These are phyloP conservation scores for Nakaseomyces delphensis DNA, from an alignment of 1,139 yeast species.

Conservation along the genomic window DNA sequence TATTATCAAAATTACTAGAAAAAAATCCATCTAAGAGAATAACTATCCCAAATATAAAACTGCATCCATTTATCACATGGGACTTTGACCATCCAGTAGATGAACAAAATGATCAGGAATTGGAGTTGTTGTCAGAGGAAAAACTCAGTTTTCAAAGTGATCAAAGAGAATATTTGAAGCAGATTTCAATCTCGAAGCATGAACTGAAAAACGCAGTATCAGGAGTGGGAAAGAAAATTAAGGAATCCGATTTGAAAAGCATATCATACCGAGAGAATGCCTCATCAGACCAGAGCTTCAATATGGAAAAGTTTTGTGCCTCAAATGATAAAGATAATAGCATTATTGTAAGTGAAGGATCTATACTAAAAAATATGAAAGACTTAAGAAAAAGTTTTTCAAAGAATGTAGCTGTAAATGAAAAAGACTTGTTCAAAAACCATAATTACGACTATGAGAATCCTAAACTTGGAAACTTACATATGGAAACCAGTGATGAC, in stretches of 20 bases:
- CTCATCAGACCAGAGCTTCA: slow-evolving; percentile 4
- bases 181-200: slow-evolving; percentile 53
- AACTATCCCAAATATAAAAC: slow-evolving; percentile 63
- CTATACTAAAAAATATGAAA: slow-evolving; percentile 12
- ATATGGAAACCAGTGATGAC: slow-evolving; percentile 1
- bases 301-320: slow-evolving; percentile 1
- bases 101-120: slow-evolving; percentile 12
- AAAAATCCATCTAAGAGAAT: slow-evolving; percentile 67
- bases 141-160: slow-evolving; percentile 23
- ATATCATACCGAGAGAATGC: slow-evolving; percentile 19
- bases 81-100: slow-evolving; percentile 25
- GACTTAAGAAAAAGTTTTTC: slow-evolving; percentile 6
- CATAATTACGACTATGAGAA: not conserved
- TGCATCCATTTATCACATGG: slow-evolving; percentile 54
- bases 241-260: slow-evolving; percentile 52
- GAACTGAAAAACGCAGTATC: slow-evolving; percentile 72
- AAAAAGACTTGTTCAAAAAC: slow-evolving; percentile 6
- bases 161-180: slow-evolving; percentile 28
- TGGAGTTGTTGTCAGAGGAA: slow-evolving; percentile 16
- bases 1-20: slow-evolving; percentile 52
- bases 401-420: not conserved
- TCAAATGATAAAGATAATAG: slow-evolving; percentile 10
- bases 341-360: slow-evolving; percentile 17
- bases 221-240: slow-evolving; percentile 65
- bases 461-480: not conserved